Conservation (phyloP, 1,284 basidiomycete genomes). For the Cerioporus squamosus region DNA sequence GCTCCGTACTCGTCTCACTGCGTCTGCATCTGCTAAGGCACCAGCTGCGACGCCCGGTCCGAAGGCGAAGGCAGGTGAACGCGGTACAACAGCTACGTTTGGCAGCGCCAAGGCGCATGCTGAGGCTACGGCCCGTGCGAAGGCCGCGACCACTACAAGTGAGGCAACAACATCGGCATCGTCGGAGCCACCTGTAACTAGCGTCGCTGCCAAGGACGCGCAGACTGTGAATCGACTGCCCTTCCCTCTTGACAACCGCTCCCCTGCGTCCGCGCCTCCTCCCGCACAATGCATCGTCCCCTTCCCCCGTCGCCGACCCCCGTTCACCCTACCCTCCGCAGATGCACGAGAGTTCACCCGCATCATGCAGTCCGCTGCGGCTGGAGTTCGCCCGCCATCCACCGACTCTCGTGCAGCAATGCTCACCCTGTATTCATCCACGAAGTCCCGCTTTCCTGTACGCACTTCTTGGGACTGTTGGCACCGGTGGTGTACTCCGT, state of each 20-base stretch:
- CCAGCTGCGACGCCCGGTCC: neutral
- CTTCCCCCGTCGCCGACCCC: constrained; percentile 21
- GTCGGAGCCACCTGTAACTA: neutral
- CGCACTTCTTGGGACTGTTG: constrained; percentile 27
- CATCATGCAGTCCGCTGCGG: constrained; percentile 18
- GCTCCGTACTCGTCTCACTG: constrained; percentile 4
- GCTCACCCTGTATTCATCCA: constrained; percentile 16
- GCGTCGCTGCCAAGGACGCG: constrained; percentile 7
- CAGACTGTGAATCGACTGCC: constrained; percentile 14
- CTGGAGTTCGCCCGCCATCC: constrained; percentile 11
- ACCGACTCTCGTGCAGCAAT: constrained; percentile 19
- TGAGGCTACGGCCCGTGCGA: constrained; percentile 18
- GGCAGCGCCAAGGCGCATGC: constrained; percentile 23
- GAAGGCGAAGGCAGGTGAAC: constrained; percentile 6
- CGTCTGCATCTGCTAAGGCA: neutral
- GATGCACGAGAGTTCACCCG: constrained; percentile 17
- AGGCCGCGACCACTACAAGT: constrained; percentile 4
- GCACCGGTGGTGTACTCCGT: constrained; percentile 29
- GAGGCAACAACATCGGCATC: neutral
- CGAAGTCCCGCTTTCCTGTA: constrained; percentile 16
- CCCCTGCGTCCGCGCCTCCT: neutral
- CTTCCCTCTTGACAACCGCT: constrained; percentile 1
- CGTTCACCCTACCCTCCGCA: constrained; percentile 13
- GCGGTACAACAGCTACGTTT: constrained; percentile 22
- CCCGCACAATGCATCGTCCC: constrained; percentile 11